Percentiles rank a stretch among this genome's conserved stretches.
phyloP scores from a whole-genome alignment of 192 early-diverging fungal genomes.

The Rhizophagus sp. region DNA sequence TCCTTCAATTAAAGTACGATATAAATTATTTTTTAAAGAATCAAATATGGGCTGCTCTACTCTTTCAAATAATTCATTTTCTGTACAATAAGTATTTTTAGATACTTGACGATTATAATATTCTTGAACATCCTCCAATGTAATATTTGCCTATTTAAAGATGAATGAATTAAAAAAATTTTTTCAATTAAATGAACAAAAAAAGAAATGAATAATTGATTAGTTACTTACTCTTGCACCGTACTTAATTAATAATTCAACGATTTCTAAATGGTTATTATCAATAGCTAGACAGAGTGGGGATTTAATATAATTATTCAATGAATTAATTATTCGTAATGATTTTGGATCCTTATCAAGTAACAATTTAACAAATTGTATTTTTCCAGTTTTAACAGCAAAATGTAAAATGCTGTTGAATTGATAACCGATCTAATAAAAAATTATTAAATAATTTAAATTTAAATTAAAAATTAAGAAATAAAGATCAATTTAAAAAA shows the following conservation, averaged over 20 bases:
- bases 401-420: conserved; percentile 15
- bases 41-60: neutral
- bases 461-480: neutral
- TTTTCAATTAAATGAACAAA: no score
- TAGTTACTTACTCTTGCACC: conserved; percentile 6
- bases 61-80: no score
- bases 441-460: no score
- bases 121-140: neutral
- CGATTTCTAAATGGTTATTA: neutral
- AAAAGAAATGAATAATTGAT: neutral
- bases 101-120: neutral
- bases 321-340: neutral
- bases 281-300: neutral
- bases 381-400: neutral
- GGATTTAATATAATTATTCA: neutral
- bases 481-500: no score
- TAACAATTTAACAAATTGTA: conserved; percentile 13
- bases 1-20: neutral
- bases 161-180: no score
- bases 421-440: neutral
- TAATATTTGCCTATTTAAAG: neutral
- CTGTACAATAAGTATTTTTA: neutral
- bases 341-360: conserved; percentile 15
- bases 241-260: conserved; percentile 2
- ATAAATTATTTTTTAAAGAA: neutral